phyloP scores from a whole-genome alignment of 805 yeast genomes.

The Yamadazyma scolyti region DNA sequence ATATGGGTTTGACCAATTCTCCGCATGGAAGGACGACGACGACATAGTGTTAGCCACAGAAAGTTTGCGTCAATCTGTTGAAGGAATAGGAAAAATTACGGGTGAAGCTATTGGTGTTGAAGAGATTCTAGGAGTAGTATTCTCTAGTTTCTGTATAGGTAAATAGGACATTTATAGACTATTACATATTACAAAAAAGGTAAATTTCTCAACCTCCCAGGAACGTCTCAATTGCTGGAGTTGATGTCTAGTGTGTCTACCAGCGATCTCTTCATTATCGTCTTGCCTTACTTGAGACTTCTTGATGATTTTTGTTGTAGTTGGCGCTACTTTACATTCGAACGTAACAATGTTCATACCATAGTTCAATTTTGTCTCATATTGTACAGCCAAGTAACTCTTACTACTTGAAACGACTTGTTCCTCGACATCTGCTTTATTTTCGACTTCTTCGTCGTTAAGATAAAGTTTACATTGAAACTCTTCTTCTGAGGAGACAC shows the following conservation, averaged over 20 bases:
- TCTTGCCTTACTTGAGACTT: constrained; percentile 15
- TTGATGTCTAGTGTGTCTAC: constrained; percentile 45
- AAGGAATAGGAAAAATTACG: constrained; percentile 88
- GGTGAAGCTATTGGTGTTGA: constrained; percentile 88
- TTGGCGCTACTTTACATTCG: constrained; percentile 41
- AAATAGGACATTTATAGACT: constrained; percentile 45
- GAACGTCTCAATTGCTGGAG: constrained; percentile 41
- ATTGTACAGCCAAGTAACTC: constrained; percentile 21
- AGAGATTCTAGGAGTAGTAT: constrained; percentile 86
- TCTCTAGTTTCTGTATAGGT: constrained; percentile 91
- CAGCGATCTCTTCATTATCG: constrained; percentile 28
- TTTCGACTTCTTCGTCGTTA: constrained; percentile 38
- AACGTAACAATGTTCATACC: constrained; percentile 38
- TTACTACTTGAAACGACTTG: constrained; percentile 7
- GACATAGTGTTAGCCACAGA: constrained; percentile 84
- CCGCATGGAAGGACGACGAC: constrained; percentile 42
- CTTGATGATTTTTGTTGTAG: constrained; percentile 33
- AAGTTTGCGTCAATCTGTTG: constrained; percentile 65
- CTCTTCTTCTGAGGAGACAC: constrained; percentile 35
- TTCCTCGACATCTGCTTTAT: constrained; percentile 24
- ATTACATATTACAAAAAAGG: constrained; percentile 29
- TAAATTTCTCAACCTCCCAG: constrained; percentile 43
- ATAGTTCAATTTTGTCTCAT: constrained; percentile 36
- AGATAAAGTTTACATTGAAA: constrained; percentile 37
- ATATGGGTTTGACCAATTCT: constrained; percentile 67